Evolutionary conservation across 345 rosid species (phyloP).

Genomic region (Cardiospermum halicacabum): DNA sequence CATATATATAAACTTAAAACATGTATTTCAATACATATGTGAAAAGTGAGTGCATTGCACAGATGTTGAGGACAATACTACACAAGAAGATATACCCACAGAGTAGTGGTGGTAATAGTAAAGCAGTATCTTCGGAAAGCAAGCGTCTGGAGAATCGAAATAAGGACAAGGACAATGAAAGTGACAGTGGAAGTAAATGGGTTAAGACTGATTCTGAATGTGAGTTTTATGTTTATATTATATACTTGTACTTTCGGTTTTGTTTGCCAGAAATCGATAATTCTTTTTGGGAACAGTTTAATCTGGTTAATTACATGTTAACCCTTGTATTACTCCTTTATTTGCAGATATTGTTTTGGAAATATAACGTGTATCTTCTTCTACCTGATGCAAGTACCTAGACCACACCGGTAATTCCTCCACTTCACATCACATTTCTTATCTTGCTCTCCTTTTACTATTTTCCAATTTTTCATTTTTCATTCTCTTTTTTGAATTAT

Average conservation of each 20-base stretch:
- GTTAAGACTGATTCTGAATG: constrained; percentile 86
- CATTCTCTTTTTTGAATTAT: not conserved
- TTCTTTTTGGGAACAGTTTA: too few relatives aligned
- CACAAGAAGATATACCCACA: constrained; percentile 72
- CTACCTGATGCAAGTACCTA: not conserved
- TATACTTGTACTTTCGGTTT: too few relatives aligned
- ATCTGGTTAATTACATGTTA: too few relatives aligned
- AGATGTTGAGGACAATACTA: constrained; percentile 62
- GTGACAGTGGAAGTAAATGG: constrained; percentile 58
- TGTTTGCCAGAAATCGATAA: too few relatives aligned
- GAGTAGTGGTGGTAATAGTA: constrained; percentile 19
- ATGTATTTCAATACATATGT: not conserved
- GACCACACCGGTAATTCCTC: not conserved
- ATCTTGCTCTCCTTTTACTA: too few relatives aligned
- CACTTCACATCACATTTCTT: not conserved
- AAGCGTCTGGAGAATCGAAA: constrained; percentile 37
- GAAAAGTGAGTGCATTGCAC: too few relatives aligned
- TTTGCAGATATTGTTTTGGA: constrained; percentile 79
- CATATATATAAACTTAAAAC: not conserved
- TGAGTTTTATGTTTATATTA: constrained; percentile 33
- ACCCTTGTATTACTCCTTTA: constrained; percentile 11
- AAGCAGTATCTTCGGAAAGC: constrained; percentile 30
- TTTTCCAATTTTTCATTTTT: too few relatives aligned
- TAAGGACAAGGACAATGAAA: constrained; percentile 29
- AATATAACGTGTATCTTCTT: constrained; percentile 37